Evolutionary conservation across 2,329 filamentous ascomycete species (phyloP).

Genomic region (Xylogone sp.): DNA sequence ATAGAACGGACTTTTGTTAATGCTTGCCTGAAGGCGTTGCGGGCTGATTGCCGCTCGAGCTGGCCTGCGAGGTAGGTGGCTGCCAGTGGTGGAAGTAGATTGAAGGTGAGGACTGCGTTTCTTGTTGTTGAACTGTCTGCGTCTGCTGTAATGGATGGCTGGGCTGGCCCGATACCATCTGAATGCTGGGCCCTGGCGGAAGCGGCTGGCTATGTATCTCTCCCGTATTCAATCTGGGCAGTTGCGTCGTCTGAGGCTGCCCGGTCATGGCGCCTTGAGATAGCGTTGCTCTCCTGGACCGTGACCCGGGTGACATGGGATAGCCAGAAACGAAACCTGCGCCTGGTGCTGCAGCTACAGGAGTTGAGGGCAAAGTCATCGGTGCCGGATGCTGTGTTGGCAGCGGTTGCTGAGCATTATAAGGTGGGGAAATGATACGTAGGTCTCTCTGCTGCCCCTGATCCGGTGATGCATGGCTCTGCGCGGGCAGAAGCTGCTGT

Average conservation of each 20-base stretch:
- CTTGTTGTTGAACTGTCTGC: conserved; percentile 45
- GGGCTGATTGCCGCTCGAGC: conserved; percentile 56
- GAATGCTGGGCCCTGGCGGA: conserved; percentile 33
- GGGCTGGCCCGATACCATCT: conserved; percentile 40
- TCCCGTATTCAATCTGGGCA: conserved; percentile 39
- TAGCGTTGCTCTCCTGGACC: conserved; percentile 23
- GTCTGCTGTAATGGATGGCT: conserved; percentile 44
- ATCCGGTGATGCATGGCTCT: conserved; percentile 48
- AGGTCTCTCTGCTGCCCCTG: conserved; percentile 52
- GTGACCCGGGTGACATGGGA: conserved; percentile 28
- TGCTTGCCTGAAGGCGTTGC: conserved; percentile 69
- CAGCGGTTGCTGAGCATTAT: conserved; percentile 3
- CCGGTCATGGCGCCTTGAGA: conserved; percentile 20
- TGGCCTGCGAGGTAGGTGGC: conserved; percentile 65
- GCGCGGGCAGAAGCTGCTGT: conserved; percentile 39
- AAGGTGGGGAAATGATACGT: conserved; percentile 27
- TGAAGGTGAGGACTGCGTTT: conserved; percentile 58
- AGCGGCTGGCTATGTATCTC: conserved; percentile 34
- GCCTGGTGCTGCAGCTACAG: conserved; percentile 19
- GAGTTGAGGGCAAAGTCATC: conserved; percentile 26
- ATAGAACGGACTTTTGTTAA: conserved; percentile 36
- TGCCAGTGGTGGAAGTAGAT: conserved; percentile 95
- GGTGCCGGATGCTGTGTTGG: conserved; percentile 16
- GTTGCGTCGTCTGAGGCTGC: conserved; percentile 25
- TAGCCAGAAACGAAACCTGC: conserved; percentile 25